Base-by-base conservation (phyloP, 148 eudicot species). In the Heliosperma pusillum region DNA sequence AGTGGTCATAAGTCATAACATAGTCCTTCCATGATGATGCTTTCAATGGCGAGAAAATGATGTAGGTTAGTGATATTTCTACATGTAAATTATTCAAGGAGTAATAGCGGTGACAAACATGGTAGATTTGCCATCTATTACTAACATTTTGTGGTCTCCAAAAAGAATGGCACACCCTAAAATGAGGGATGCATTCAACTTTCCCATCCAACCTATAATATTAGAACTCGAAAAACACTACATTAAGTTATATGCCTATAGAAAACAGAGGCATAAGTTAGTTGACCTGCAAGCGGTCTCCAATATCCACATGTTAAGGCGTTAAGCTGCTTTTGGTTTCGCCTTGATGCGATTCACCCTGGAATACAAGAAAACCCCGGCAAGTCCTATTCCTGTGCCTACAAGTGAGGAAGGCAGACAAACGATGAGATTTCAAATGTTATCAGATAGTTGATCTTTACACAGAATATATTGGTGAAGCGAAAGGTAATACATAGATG, bases 381-480 rank as follows among this genome's bases (percentile, higher is more conserved):
- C 95, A 66, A 93, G 97, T 67, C 93, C 98, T 65, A 91, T 85
- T 11, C 85, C 97, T 62, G 98, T 93, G 61, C 98, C 98, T 93
- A 78, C 76, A 45, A 25, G 19, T 10, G 29, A 85, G 69, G 40
- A 33, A 21, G 42, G 22, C 21, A 2, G 30, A 22, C 10, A 29
- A 11, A 1, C n/a, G n/a, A 65, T 42, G 47, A 65, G 30, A 19
- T 8, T 50, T 13, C 10, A 17, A 50, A 16, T 50, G 17, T 16
- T 36, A 29, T 17, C 42, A 55, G 29, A 53, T 19, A 0, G 15
- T 27, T 19, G 15, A 13, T 33, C 16, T 22, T 50, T 17, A 7
- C 4, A n/a, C 0, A 53, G 30, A 70, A 40, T 11, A 3, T 12
- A 25, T 16, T 24, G 22, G 16, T 30, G 20, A 42, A 40, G 16